A percentile compares a stretch with the other conserved stretches of the same genome.
Evolutionary conservation across 345 rosid genomes (phyloP).

Genomic region (Brassica nigra): DNA sequence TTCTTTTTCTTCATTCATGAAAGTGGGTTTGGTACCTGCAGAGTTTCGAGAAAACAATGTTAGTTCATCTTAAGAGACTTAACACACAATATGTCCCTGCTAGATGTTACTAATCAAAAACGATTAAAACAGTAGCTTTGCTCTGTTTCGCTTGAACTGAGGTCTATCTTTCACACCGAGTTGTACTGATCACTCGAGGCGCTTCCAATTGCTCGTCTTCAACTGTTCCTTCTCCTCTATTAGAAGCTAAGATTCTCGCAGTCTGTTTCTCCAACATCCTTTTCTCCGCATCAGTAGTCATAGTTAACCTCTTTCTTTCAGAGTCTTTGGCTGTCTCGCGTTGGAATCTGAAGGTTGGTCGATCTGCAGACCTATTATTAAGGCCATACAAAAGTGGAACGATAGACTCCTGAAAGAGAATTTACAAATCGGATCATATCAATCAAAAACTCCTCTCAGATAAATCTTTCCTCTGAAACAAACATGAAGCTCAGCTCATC

Average conservation of each 20-base stretch:
- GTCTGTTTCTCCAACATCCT: constrained; percentile 51
- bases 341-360: constrained; percentile 81
- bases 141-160: constrained; percentile 79
- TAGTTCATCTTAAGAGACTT: constrained; percentile 3
- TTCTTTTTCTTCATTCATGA: constrained; percentile 77
- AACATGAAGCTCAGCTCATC: background rate
- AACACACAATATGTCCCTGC: background rate
- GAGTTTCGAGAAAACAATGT: constrained; percentile 29
- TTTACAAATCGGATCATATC: background rate
- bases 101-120: no score
- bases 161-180: constrained; percentile 58
- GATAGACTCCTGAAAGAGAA: constrained; percentile 61
- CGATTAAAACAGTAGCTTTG: constrained; percentile 25
- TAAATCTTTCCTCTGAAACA: background rate
- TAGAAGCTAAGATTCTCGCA: constrained; percentile 38
- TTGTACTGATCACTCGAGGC: constrained; percentile 27
- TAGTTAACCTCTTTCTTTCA: constrained; percentile 60
- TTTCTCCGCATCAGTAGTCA: constrained; percentile 53
- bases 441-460: background rate
- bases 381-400: constrained; percentile 80
- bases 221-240: constrained; percentile 23
- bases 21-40: constrained; percentile 89
- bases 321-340: constrained; percentile 56
- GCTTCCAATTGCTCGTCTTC: constrained; percentile 45
- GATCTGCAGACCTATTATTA: constrained; percentile 72